Evolutionary conservation across 2,329 filamentous ascomycete genomes (phyloP).

Genomic region (Raffaelea ambrosiae): DNA sequence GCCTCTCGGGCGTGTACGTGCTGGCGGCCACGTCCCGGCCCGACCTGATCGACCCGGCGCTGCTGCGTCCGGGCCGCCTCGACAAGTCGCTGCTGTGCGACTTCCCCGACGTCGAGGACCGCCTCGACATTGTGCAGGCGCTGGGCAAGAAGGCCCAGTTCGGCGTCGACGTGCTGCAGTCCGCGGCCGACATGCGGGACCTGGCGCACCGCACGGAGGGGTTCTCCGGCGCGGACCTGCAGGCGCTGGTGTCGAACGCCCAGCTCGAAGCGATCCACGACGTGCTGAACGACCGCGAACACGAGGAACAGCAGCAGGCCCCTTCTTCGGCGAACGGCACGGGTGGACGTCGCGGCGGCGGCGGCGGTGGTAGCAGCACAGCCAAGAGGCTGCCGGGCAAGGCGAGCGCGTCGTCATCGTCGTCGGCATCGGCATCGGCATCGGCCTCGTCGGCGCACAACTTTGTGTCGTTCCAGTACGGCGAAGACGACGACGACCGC

Average conservation of each 20-base stretch:
- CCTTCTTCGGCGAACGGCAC: slow-evolving; percentile 20
- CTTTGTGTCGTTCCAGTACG: slow-evolving; percentile 81
- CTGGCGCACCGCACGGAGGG: slow-evolving; percentile 76
- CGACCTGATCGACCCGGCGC: slow-evolving; percentile 88
- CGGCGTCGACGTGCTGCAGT: slow-evolving; percentile 25
- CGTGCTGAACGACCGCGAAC: slow-evolving; percentile 59
- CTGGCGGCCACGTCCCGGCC: slow-evolving; percentile 89
- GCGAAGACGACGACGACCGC: slow-evolving; percentile 43
- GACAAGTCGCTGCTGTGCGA: slow-evolving; percentile 92
- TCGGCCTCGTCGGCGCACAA: slow-evolving; percentile 34
- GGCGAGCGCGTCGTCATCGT: slow-evolving; percentile 9
- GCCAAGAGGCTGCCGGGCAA: slow-evolving; percentile 22
- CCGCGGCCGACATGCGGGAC: slow-evolving; percentile 45
- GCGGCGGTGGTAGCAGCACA: slow-evolving; percentile 17
- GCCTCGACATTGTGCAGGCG: slow-evolving; percentile 79
- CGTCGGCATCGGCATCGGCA: too few relatives aligned
- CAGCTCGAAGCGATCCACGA: slow-evolving; percentile 97
- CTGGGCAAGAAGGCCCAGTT: slow-evolving; percentile 76
- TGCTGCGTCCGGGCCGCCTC: slow-evolving; percentile 81
- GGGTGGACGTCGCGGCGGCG: neutral
- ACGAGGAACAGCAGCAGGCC: slow-evolving; percentile 11
- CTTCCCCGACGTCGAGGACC: slow-evolving; percentile 70
- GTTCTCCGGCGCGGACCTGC: slow-evolving; percentile 88
- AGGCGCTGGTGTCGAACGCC: slow-evolving; percentile 91
- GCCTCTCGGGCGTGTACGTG: slow-evolving; percentile 89